These are phyloP conservation scores for Didymella keratinophila DNA, from an alignment of 2,329 filamentous ascomycete genomes.

Conservation along the genomic window DNA sequence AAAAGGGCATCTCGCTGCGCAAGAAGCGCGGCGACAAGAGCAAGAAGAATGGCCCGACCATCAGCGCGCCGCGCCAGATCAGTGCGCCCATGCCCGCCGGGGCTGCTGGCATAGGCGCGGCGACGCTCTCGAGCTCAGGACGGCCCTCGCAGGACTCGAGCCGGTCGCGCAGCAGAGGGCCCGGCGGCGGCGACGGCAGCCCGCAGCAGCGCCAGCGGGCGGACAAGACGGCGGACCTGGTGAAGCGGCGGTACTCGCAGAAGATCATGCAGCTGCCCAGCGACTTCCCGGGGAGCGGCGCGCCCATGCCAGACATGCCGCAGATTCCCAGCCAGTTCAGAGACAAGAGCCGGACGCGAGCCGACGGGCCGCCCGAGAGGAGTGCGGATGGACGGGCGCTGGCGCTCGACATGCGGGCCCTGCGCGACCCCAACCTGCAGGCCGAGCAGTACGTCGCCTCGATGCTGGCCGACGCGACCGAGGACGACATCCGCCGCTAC, in stretches of 20 bases:
- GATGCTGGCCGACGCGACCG: slow-evolving; percentile 82
- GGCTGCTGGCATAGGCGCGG: slow-evolving; percentile 28
- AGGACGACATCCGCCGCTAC: slow-evolving; percentile 84
- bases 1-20: slow-evolving; percentile 67
- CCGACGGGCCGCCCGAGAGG: slow-evolving; percentile 57
- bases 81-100: slow-evolving; percentile 50
- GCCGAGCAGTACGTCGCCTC: slow-evolving; percentile 80
- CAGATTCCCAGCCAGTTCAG: slow-evolving; percentile 68
- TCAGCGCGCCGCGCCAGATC: slow-evolving; percentile 66
- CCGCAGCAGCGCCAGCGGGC: slow-evolving; percentile 55
- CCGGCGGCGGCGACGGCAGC: slow-evolving; percentile 5
- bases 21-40: slow-evolving; percentile 65
- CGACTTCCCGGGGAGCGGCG: slow-evolving; percentile 70
- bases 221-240: slow-evolving; percentile 75
- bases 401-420: slow-evolving; percentile 75
- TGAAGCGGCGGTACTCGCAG: slow-evolving; percentile 93
- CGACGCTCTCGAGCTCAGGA: slow-evolving; percentile 46
- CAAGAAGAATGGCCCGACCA: slow-evolving; percentile 59
- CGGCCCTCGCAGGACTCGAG: slow-evolving; percentile 50
- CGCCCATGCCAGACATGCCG: slow-evolving; percentile 70
- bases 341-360: slow-evolving; percentile 51
- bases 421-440: slow-evolving; percentile 80
- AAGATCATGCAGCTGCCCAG: slow-evolving; percentile 81
- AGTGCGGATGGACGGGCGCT: slow-evolving; percentile 59
- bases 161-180: slow-evolving; percentile 42